These are phyloP conservation scores for Colletotrichum simmondsii DNA, from an alignment of 2,329 filamentous ascomycete species.

Conservation along the genomic window DNA sequence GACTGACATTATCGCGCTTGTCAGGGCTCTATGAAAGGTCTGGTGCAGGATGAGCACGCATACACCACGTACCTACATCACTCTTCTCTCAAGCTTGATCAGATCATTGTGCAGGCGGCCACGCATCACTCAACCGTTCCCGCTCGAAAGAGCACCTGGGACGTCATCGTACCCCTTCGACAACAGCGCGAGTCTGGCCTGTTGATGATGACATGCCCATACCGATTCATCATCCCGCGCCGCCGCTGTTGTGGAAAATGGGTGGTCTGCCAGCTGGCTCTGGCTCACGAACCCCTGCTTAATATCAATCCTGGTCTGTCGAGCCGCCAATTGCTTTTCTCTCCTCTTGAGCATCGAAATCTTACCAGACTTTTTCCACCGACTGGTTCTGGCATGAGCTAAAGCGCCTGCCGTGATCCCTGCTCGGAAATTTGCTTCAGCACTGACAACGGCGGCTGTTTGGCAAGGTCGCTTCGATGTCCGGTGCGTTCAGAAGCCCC, in stretches of 20 bases:
- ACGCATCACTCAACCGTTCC: neutral
- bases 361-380: slow-evolving; percentile 10
- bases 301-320: slow-evolving; percentile 18
- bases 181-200: neutral
- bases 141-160: slow-evolving; percentile 6
- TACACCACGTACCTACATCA: neutral
- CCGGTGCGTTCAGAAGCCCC: slow-evolving; percentile 3
- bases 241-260: neutral
- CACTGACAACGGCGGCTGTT: slow-evolving; percentile 2
- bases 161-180: slow-evolving; percentile 1
- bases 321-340: slow-evolving; percentile 2
- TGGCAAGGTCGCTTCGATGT: slow-evolving; percentile 11
- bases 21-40: neutral
- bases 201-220: slow-evolving; percentile 7
- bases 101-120: slow-evolving; percentile 17
- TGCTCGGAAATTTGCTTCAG: slow-evolving; percentile 25
- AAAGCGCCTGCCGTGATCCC: slow-evolving; percentile 2
- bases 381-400: slow-evolving; percentile 9
- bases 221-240: slow-evolving; percentile 19
- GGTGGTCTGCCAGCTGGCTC: slow-evolving; percentile 9
- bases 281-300: slow-evolving; percentile 4
- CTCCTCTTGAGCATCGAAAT: neutral
- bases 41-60: neutral
- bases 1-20: neutral
- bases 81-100: slow-evolving; percentile 16